phyloP scores from a whole-genome alignment of 129 eudicot genomes.

The Tanacetum coccineum region DNA sequence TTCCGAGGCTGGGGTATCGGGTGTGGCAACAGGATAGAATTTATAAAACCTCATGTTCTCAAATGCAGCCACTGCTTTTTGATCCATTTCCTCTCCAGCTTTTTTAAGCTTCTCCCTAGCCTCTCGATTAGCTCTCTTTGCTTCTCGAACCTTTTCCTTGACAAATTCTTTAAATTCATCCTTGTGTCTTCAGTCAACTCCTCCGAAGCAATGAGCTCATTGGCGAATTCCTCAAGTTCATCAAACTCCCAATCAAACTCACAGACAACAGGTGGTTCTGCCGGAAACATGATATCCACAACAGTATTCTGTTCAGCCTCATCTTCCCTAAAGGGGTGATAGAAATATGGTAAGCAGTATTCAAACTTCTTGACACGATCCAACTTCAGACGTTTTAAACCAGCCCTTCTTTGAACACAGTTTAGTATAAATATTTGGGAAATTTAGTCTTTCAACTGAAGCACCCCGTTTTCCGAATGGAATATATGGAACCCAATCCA shows the following conservation, averaged over 20 bases:
- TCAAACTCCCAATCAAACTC: too few species aligned
- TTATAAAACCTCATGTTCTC: constrained; percentile 71
- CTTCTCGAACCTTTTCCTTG: too few species aligned
- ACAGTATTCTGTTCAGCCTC: not conserved
- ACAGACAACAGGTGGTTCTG: constrained; percentile 63
- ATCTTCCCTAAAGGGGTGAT: constrained; percentile 48
- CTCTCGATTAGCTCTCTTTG: constrained; percentile 19
- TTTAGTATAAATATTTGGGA: too few species aligned
- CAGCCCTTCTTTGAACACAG: constrained; percentile 43
- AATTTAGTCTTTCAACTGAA: too few species aligned
- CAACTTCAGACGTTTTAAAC: constrained; percentile 58
- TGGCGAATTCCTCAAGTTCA: too few species aligned
- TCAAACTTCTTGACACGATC: constrained; percentile 21
- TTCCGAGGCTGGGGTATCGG: constrained; percentile 59
- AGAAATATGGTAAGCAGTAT: constrained; percentile 26
- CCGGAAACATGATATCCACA: constrained; percentile 47
- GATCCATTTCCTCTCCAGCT: constrained; percentile 53
- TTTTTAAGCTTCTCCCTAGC: constrained; percentile 70
- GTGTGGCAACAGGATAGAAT: constrained; percentile 64
- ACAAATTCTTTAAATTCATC: too few species aligned
- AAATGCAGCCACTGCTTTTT: constrained; percentile 53
- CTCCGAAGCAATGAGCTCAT: too few species aligned
- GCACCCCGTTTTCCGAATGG: too few species aligned
- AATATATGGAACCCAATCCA: too few species aligned
- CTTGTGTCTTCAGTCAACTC: too few species aligned